A percentile compares a stretch with the other conserved stretches of the same genome.
phyloP scores from a whole-genome alignment of 176 grass and related monocot species.

The Oryza rufipogon region DNA sequence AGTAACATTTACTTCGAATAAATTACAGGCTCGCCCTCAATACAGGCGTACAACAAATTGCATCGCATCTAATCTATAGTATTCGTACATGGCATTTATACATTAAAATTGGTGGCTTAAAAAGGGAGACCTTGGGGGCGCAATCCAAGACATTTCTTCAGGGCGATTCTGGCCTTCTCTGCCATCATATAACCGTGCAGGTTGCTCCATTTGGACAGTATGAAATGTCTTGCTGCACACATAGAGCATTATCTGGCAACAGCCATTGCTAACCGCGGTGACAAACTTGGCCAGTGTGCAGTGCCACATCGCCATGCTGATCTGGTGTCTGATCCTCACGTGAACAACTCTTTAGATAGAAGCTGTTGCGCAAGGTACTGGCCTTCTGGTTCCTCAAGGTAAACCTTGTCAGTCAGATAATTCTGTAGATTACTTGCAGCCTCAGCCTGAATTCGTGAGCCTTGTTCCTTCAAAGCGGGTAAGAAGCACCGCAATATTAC shows the following conservation, averaged over 20 bases:
- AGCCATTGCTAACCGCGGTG: neutral
- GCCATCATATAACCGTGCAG: neutral
- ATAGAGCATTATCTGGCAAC: neutral
- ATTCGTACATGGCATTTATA: neutral
- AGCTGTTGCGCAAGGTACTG: conserved; percentile 56
- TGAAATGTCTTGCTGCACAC: neutral
- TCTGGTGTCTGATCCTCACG: conserved; percentile 31
- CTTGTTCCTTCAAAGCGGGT: conserved; percentile 70
- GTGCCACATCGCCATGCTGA: neutral
- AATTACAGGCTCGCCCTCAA: neutral
- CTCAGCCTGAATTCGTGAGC: conserved; percentile 50
- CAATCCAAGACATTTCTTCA: conserved; percentile 4
- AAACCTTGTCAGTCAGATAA: conserved; percentile 63
- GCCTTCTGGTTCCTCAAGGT: conserved; percentile 79
- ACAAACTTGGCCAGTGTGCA: neutral
- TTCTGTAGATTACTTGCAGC: conserved; percentile 59
- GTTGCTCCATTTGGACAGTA: neutral
- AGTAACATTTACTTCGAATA: neutral
- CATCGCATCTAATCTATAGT: neutral
- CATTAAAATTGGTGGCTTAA: neutral
- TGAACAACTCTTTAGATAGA: conserved; percentile 54
- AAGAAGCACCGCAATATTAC: conserved; percentile 61
- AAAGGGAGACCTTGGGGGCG: neutral
- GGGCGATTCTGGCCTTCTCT: conserved; percentile 4
- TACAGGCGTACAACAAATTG: conserved; percentile 22